phyloP scores from a whole-genome alignment of 1,284 basidiomycete species.

The Mycosarcoma mackinlayi region DNA sequence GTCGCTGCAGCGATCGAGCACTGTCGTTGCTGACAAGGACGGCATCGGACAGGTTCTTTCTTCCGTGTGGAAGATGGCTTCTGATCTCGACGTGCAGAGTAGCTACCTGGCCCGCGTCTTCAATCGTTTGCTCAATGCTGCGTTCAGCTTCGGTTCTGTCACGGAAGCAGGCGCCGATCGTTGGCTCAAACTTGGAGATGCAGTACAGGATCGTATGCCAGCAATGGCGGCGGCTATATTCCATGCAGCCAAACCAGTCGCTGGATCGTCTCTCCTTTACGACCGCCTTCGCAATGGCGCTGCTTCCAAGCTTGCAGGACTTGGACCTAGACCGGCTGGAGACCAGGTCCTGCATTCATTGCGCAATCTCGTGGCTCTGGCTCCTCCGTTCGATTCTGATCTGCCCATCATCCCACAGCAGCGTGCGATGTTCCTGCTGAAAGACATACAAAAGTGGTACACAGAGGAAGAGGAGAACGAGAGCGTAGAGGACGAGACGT shows the following conservation, averaged over 20 bases:
- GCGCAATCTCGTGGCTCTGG: slow-evolving; percentile 78
- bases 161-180: slow-evolving; percentile 47
- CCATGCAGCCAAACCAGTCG: slow-evolving; percentile 40
- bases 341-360: slow-evolving; percentile 78
- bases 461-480: slow-evolving; percentile 73
- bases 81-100: slow-evolving; percentile 13
- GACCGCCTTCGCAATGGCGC: slow-evolving; percentile 89
- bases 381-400: slow-evolving; percentile 81
- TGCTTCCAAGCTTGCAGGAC: slow-evolving; percentile 80
- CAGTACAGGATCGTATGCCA: slow-evolving; percentile 31
- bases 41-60: slow-evolving; percentile 35
- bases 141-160: slow-evolving; percentile 57
- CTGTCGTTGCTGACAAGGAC: slow-evolving; percentile 23
- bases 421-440: slow-evolving; percentile 88
- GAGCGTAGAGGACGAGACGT: slow-evolving; percentile 78
- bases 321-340: slow-evolving; percentile 76
- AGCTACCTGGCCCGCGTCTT: slow-evolving; percentile 55
- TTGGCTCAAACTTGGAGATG: slow-evolving; percentile 58
- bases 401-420: slow-evolving; percentile 84
- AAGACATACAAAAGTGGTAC: slow-evolving; percentile 86
- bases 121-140: slow-evolving; percentile 56
- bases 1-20: slow-evolving; percentile 26
- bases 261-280: slow-evolving; percentile 72
- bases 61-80: slow-evolving; percentile 31
- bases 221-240: slow-evolving; percentile 43